Evolutionary conservation across 1,139 yeast species (phyloP).

Genomic region (Arxiozyma telluris): DNA sequence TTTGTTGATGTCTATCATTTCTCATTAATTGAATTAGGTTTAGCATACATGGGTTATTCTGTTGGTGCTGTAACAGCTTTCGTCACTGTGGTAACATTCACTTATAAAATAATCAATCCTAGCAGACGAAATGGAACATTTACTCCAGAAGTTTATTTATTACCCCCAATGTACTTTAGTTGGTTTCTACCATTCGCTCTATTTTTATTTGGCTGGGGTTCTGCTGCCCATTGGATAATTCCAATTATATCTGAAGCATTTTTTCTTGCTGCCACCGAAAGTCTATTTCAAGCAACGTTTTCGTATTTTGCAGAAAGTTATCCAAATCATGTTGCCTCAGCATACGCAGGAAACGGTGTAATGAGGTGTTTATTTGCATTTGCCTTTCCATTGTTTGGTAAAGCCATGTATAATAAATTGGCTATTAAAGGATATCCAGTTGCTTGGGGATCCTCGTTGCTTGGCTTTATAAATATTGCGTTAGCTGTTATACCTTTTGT

Average conservation of each 20-base stretch:
- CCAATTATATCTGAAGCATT: slow-evolving; percentile 36
- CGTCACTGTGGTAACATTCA: slow-evolving; percentile 9
- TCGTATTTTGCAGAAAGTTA: slow-evolving; percentile 31
- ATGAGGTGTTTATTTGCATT: slow-evolving; percentile 44
- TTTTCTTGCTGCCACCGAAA: slow-evolving; percentile 35
- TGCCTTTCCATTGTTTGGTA: slow-evolving; percentile 55
- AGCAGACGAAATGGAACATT: slow-evolving; percentile 10
- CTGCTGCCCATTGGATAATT: slow-evolving; percentile 38
- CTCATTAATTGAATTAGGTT: slow-evolving; percentile 27
- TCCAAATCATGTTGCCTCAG: slow-evolving; percentile 44
- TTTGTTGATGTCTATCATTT: slow-evolving; percentile 39
- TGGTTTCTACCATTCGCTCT: slow-evolving; percentile 15
- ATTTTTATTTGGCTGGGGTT: slow-evolving; percentile 38
- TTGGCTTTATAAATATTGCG: slow-evolving; percentile 37
- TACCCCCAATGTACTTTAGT: slow-evolving; percentile 12
- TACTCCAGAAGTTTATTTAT: slow-evolving; percentile 14
- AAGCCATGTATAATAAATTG: slow-evolving; percentile 40
- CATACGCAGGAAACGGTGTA: slow-evolving; percentile 48
- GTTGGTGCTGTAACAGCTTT: slow-evolving; percentile 18
- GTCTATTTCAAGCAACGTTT: slow-evolving; percentile 36
- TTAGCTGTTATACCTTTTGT: slow-evolving; percentile 42
- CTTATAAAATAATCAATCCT: slow-evolving; percentile 9
- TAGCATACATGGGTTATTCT: slow-evolving; percentile 18
- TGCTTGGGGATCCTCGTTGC: slow-evolving; percentile 46
- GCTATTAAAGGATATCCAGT: slow-evolving; percentile 42